A percentile compares a stretch with the other conserved stretches of the same genome.
phyloP scores from a whole-genome alignment of 176 grass and related monocot species.

The Metroxylon sagu region DNA sequence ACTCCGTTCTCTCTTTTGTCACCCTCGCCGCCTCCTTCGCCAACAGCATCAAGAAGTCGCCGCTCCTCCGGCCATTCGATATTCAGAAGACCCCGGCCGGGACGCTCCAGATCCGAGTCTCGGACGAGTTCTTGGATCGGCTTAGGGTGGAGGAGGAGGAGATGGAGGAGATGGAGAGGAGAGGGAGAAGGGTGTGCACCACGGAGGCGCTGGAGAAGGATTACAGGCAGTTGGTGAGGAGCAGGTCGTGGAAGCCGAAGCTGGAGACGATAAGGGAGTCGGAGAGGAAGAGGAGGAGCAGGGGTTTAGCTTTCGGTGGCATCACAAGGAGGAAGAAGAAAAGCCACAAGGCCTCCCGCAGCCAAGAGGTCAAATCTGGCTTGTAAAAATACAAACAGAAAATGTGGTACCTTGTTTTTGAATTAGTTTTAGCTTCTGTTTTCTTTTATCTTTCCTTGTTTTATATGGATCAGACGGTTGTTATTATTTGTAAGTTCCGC shows the following conservation, averaged over 20 bases:
- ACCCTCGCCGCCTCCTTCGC: conserved; percentile 18
- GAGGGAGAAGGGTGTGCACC: conserved; percentile 8
- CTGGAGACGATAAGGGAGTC: conserved; percentile 22
- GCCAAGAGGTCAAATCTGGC: no score
- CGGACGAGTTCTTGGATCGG: conserved; percentile 11
- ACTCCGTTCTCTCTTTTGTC: conserved; percentile 13
- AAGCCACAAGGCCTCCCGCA: neutral
- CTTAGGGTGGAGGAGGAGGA: neutral
- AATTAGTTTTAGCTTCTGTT: no score
- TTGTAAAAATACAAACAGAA: no score
- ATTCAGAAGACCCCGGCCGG: conserved; percentile 7
- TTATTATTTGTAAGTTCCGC: no score
- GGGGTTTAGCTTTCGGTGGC: neutral
- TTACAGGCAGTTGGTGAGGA: conserved; percentile 17
- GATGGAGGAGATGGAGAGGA: neutral
- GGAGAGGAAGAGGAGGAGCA: neutral
- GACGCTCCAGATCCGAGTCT: conserved; percentile 7
- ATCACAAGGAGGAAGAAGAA: conserved; percentile 3
- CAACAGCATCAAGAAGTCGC: neutral
- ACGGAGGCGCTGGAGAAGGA: conserved; percentile 25
- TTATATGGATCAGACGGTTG: no score
- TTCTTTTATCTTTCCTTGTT: no score
- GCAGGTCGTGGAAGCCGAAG: conserved; percentile 20
- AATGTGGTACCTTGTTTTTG: no score
- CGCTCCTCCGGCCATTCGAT: conserved; percentile 6